These are phyloP conservation scores for Scutellaria galericulata DNA, from an alignment of 257 asterid species.

Conservation along the genomic window DNA sequence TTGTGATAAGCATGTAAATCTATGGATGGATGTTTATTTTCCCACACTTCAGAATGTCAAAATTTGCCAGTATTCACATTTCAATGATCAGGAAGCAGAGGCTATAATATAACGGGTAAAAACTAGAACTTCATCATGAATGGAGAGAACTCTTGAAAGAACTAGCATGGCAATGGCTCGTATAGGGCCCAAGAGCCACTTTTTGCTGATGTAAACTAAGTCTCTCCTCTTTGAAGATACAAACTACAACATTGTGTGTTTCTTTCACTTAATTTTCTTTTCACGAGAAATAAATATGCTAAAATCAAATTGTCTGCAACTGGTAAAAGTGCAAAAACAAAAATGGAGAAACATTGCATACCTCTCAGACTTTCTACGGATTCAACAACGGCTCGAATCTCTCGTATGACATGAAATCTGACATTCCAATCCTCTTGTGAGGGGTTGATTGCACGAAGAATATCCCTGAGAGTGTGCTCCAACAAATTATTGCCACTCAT, in stretches of 20 bases:
- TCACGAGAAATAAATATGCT: background rate
- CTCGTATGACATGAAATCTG: conserved; percentile 59
- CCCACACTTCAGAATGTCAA: conserved; percentile 7
- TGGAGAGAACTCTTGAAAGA: background rate
- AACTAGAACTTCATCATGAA: too few species aligned
- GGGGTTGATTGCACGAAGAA: conserved; percentile 64
- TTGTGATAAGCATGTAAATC: conserved; percentile 23
- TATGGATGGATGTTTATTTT: conserved; percentile 7
- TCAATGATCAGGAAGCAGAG: conserved; percentile 7
- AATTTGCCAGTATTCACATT: background rate
- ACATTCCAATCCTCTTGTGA: conserved; percentile 64
- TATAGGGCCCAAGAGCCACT: conserved; percentile 1
- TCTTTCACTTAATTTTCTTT: conserved; percentile 3
- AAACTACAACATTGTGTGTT: background rate
- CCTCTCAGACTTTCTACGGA: conserved; percentile 84
- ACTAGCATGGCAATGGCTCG: background rate
- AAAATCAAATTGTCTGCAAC: background rate
- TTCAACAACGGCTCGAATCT: conserved; percentile 60
- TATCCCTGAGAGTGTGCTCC: conserved; percentile 57
- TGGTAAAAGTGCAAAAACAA: conserved; percentile 6
- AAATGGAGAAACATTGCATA: conserved; percentile 38
- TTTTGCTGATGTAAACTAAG: conserved; percentile 8
- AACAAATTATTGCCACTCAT: conserved; percentile 56
- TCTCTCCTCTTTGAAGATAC: background rate
- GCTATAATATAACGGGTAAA: background rate